Percentiles rank a stretch among this genome's conserved stretches.
phyloP scores from a whole-genome alignment of 2,329 filamentous ascomycete species.

The Apiospora arundinis region DNA sequence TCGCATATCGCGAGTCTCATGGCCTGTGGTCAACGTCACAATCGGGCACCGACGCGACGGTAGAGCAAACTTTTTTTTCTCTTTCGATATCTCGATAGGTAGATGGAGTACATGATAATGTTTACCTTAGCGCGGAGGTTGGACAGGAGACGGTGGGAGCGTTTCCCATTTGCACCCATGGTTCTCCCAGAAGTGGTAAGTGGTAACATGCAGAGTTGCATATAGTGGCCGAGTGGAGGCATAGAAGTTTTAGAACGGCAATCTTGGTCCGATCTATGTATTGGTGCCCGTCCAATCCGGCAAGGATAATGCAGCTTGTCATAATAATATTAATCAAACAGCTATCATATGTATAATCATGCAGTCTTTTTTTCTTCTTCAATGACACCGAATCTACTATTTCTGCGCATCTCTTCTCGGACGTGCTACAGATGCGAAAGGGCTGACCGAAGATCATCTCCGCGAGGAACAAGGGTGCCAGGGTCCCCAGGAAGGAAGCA shows the following conservation, averaged over 20 bases:
- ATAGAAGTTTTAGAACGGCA: background rate
- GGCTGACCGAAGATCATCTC: slow-evolving; percentile 20
- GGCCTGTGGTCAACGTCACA: background rate
- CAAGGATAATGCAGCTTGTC: slow-evolving; percentile 10
- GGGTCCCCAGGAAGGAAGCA: background rate
- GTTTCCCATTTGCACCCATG: background rate
- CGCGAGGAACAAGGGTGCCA: background rate
- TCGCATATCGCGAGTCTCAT: slow-evolving; percentile 3
- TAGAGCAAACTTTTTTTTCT: background rate
- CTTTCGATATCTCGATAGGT: background rate
- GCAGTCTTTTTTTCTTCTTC: background rate
- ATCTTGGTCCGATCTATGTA: background rate
- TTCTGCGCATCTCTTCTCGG: background rate
- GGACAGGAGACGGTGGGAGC: background rate
- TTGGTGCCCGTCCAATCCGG: background rate
- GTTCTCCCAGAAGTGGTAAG: background rate
- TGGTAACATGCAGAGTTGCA: too few relatives aligned
- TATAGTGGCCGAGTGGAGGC: background rate
- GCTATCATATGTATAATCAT: background rate
- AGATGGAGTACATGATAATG: background rate
- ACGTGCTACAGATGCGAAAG: slow-evolving; percentile 14
- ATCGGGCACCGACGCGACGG: slow-evolving; percentile 12
- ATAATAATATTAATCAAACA: background rate
- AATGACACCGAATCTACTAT: background rate
- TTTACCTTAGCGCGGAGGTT: slow-evolving; percentile 5